Percentiles rank a stretch among this genome's conserved stretches.
phyloP scores from a whole-genome alignment of 2,329 filamentous ascomycete species.

The Colletotrichum sp. region DNA sequence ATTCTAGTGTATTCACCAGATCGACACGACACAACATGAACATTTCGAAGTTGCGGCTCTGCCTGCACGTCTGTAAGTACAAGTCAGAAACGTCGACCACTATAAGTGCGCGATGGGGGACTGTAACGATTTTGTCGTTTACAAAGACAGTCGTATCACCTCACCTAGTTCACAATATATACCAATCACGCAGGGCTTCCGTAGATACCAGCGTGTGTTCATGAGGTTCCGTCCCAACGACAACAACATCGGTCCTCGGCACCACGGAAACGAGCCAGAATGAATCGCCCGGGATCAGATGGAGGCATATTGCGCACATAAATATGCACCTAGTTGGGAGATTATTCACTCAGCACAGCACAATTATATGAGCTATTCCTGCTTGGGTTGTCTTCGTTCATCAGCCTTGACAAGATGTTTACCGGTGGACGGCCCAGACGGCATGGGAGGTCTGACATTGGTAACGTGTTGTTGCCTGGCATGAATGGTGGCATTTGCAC shows the following conservation, averaged over 20 bases:
- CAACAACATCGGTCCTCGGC: background rate
- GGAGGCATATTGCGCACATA: background rate
- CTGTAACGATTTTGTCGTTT: background rate
- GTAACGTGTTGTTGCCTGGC: no score
- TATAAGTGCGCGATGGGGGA: no score
- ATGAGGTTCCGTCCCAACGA: background rate
- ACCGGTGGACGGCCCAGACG: background rate
- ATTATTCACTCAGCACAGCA: background rate
- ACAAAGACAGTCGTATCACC: background rate
- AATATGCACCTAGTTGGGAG: background rate
- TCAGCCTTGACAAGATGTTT: background rate
- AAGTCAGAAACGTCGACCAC: background rate
- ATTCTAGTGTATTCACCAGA: background rate
- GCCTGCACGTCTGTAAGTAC: background rate
- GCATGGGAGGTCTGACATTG: background rate
- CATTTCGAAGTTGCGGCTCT: background rate
- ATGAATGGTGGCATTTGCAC: background rate
- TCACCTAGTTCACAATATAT: background rate
- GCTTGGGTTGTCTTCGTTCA: background rate
- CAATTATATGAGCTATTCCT: no score
- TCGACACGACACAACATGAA: background rate
- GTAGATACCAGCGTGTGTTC: background rate
- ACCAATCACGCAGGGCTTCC: fast-evolving
- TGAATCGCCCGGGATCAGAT: background rate
- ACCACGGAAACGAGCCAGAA: background rate